Base-by-base conservation (phyloP, 805 yeast species). In the Saccharomycopsis amapae region DNA sequence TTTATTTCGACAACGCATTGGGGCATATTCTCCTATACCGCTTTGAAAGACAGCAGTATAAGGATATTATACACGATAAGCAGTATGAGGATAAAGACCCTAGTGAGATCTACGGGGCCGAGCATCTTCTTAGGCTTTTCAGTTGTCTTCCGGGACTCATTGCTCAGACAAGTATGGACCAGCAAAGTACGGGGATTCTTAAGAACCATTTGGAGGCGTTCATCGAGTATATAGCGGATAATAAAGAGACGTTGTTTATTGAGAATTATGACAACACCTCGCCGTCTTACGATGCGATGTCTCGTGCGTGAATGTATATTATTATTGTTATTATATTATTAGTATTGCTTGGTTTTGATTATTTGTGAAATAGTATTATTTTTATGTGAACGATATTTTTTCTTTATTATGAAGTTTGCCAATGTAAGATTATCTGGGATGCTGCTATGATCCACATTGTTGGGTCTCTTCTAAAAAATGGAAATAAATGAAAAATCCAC, bases 81-180 rank as follows among this genome's bases (percentile, higher is more conserved):
- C 59, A 68, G 34, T 52, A 62, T 24, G 59, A 63, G 24, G 62
- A 62, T 41, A 59, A 59, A 42, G 62, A 63, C 12, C 58, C 68
- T 39, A 60, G 73, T 49, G 68, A 72, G 2, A 59, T 81, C 0
- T 90, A 89, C 57, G 96, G 96, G 0, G 71, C 81, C 1, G 89
- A 85, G 55, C 97, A 89, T 62, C 65, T 93, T 31, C 63, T 90
- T 49, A 69, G 98, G 53, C 63, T 90, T 46, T 68, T 88, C 53
- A 81, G 85, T 13, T 69, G 85, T 1, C 63, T 93, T 37, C 97
- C 98, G 0, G 93, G 87, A 9, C 65, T 88, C n/a, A 72, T 89
- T 44, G 73, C 86, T 0, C 81, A 79, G 52, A 79, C 95, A 1
- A 66, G 79, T 6, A 84, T 88, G 88, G 96, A 88, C 56, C 69